A percentile compares a stretch with the other conserved stretches of the same genome.
These are phyloP conservation scores for Lathyrus oleraceus DNA, from an alignment of 306 rosid species.

Conservation along the genomic window DNA sequence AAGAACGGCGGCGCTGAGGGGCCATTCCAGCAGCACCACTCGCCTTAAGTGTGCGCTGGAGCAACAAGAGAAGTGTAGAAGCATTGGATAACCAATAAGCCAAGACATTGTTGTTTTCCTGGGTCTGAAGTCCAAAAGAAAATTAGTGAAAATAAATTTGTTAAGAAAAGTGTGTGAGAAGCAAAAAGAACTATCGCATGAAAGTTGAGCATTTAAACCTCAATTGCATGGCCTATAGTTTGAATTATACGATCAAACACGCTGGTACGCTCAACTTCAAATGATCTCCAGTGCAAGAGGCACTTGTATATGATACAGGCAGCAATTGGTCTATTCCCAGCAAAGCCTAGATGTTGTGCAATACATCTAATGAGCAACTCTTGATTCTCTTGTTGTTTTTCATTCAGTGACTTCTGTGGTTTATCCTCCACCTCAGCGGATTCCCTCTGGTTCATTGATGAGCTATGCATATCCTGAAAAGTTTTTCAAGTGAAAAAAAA, in stretches of 20 bases:
- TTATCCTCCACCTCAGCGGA: constrained; percentile 55
- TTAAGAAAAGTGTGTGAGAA: constrained; percentile 22
- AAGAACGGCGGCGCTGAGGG: constrained; percentile 66
- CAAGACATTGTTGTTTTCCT: constrained; percentile 57
- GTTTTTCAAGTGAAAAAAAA: constrained; percentile 28
- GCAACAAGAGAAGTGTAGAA: constrained; percentile 60
- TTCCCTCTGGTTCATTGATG: constrained; percentile 71
- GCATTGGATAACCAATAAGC: constrained; percentile 65
- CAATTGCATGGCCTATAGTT: constrained; percentile 57
- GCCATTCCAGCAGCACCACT: constrained; percentile 73
- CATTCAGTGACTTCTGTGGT: constrained; percentile 62
- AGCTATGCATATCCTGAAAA: constrained; percentile 67
- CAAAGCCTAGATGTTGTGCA: constrained; percentile 56
- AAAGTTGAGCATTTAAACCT: constrained; percentile 46
- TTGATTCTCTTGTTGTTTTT: constrained; percentile 70
- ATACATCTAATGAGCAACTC: constrained; percentile 61
- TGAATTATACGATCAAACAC: constrained; percentile 64
- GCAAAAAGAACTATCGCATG: constrained; percentile 6
- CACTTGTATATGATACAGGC: constrained; percentile 61
- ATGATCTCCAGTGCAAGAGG: constrained; percentile 70
- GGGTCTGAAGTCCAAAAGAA: constrained; percentile 46
- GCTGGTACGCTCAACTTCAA: constrained; percentile 66
- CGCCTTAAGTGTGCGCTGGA: constrained; percentile 66
- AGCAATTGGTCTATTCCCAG: constrained; percentile 58
- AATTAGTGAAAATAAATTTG: constrained; percentile 31